These are phyloP conservation scores for Pulveroboletus ravenelii DNA, from an alignment of 768 basidiomycete species.

Conservation along the genomic window DNA sequence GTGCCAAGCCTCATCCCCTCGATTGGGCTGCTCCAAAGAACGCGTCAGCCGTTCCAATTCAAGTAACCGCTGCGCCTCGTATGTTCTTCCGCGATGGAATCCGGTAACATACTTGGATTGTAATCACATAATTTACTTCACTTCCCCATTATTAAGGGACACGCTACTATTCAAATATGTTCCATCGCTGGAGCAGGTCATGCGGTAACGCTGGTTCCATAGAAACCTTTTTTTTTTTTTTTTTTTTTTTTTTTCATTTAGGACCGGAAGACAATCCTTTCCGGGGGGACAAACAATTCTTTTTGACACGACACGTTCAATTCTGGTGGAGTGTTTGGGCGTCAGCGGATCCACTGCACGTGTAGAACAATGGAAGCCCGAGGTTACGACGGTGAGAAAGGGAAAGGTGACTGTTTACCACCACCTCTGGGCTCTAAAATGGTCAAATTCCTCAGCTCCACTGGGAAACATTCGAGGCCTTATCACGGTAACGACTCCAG, in stretches of 20 bases:
- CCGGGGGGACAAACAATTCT: constrained; percentile 25
- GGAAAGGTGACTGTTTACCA: constrained; percentile 13
- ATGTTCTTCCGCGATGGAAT: constrained; percentile 26
- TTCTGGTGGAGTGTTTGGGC: constrained; percentile 18
- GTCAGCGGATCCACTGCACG: constrained; percentile 27
- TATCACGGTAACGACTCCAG: constrained; percentile 21
- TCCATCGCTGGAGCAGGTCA: constrained; percentile 19
- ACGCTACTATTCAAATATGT: constrained; percentile 16
- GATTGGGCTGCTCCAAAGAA: constrained; percentile 11
- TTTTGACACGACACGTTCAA: constrained; percentile 16
- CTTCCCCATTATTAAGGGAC: constrained; percentile 31
- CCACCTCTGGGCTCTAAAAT: constrained; percentile 17
- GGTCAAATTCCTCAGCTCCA: constrained; percentile 21
- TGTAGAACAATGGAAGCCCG: constrained; percentile 31
- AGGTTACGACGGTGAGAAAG: constrained; percentile 24
- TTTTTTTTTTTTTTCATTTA: constrained; percentile 27
- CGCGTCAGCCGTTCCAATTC: constrained; percentile 14
- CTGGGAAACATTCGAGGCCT: constrained; percentile 18
- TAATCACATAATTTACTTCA: constrained; percentile 22
- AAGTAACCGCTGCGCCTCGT: constrained; percentile 23
- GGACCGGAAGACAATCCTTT: constrained; percentile 17
- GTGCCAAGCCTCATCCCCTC: constrained; percentile 21
- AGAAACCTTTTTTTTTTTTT: constrained; percentile 27
- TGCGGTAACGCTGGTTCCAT: constrained; percentile 17
- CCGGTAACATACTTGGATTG: constrained; percentile 24